Evolutionary conservation across 2,329 filamentous ascomycete species (phyloP), one percentile per base, ranked within the genome.

Genomic region (Exophiala alcalophila): DNA sequence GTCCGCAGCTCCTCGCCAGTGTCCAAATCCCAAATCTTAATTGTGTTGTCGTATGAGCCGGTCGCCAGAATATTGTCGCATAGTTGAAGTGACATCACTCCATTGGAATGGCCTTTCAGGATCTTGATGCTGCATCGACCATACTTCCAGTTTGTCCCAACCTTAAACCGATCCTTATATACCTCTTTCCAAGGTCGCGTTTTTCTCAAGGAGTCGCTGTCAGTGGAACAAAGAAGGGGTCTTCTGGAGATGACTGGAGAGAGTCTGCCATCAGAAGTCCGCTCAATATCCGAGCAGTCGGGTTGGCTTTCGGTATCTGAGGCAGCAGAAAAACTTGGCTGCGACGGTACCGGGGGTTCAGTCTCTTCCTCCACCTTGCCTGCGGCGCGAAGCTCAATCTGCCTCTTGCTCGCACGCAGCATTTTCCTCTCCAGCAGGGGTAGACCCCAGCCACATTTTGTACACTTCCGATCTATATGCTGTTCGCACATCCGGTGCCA

Each of bases 401-500:
- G 84, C 50, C 86, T 81, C 65, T 88, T 94, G 65, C 91, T 89
- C 50, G 87, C 89, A 53, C 86, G 80, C 51, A 98, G 68, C 57
- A 86, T 79, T 67, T 94, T 95, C 57, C 88, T 79, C 60, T 98
- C 92, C 36, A 98, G 70, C 43, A 94, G 69, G 11, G 92, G 92
- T 47, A 98, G 67, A 2, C 92, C 92, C 88, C 90, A 97, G 16
- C 92, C 91, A 61, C 92, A 98, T 61, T 92, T 94, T 47, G 82
- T 90, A 64, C 90, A 96, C 62, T 94, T 94, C 48, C 88, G 76
- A 62, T 94, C 87, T 56, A 96, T 94, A 64, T 95, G 90, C 61
- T 97, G 91, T 65, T 95, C 89, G 62, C 92, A 98, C 90, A 97
- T 96, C 52, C 84, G 85, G 61, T 96, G 86, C 92, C 92, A 98